Conservation (phyloP, 1,139 yeast species). For the Geotrichum carabidarum region DNA sequence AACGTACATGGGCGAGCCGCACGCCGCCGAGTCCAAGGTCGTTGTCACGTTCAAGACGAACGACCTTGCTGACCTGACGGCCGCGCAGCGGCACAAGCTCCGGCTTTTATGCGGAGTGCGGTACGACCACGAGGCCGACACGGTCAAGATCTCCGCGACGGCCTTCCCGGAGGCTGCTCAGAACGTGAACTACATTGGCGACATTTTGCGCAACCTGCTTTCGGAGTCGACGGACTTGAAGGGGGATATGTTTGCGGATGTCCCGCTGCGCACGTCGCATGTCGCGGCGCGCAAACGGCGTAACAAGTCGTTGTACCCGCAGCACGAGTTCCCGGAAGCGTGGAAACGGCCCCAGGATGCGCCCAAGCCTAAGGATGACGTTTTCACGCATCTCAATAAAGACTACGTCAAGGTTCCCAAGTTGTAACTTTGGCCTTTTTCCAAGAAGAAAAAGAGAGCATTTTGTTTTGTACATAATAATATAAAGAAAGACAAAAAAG, state of each 20-base stretch:
- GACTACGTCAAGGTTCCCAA: slow-evolving; percentile 18
- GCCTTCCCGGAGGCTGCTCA: slow-evolving; percentile 75
- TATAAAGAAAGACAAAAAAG: not conserved
- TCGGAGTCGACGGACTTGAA: slow-evolving; percentile 56
- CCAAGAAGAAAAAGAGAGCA: slow-evolving; percentile 2
- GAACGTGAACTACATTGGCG: slow-evolving; percentile 70
- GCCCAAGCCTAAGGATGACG: slow-evolving; percentile 26
- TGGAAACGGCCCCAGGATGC: slow-evolving; percentile 68
- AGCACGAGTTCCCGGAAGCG: slow-evolving; percentile 59
- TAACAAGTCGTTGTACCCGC: slow-evolving; percentile 32
- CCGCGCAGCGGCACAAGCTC: slow-evolving; percentile 62
- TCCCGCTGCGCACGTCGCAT: slow-evolving; percentile 81
- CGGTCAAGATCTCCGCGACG: slow-evolving; percentile 57
- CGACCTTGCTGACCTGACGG: slow-evolving; percentile 48
- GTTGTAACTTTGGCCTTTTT: slow-evolving; percentile 13
- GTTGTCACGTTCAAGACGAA: slow-evolving; percentile 51
- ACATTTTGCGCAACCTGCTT: slow-evolving; percentile 56
- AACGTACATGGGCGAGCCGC: slow-evolving; percentile 63
- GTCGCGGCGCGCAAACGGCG: slow-evolving; percentile 44
- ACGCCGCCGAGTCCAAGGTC: slow-evolving; percentile 68
- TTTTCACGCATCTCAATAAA: slow-evolving; percentile 19
- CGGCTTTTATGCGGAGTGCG: slow-evolving; percentile 74
- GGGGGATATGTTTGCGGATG: slow-evolving; percentile 60
- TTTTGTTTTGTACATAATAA: slow-evolving; percentile 1
- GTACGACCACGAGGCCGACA: slow-evolving; percentile 57